phyloP scores from a whole-genome alignment of 139 green algal species.

The Chlorella ohadii region DNA sequence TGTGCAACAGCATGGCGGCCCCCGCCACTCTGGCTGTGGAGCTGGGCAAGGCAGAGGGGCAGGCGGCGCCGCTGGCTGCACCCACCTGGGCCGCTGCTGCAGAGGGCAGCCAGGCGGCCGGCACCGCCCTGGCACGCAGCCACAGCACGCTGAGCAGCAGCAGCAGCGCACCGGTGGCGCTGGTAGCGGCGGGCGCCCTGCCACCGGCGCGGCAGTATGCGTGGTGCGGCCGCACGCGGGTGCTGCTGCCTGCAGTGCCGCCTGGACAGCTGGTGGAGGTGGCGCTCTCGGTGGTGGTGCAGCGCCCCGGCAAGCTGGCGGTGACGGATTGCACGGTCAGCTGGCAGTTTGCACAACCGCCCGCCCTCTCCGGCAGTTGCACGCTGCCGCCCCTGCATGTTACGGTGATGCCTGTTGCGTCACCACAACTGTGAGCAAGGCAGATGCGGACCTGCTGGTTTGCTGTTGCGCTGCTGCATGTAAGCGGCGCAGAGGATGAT shows the following conservation, averaged over 20 bases:
- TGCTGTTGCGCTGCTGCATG: no score
- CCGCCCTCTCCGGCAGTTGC: conserved; percentile 5
- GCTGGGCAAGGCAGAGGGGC: conserved; percentile 3
- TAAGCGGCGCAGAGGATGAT: no score
- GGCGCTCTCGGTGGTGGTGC: conserved; percentile 51
- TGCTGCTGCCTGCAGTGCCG: conserved; percentile 34
- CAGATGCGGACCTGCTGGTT: no score
- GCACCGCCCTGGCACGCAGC: conserved; percentile 20
- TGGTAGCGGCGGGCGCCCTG: conserved; percentile 21
- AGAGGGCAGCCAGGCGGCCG: not conserved
- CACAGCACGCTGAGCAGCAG: not conserved
- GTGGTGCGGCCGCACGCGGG: conserved; percentile 54
- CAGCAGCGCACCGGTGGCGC: not conserved
- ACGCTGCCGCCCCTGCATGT: not conserved
- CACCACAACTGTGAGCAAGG: not conserved
- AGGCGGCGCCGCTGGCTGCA: not conserved
- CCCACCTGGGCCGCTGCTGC: not conserved
- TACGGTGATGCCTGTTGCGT: not conserved
- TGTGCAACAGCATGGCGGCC: conserved; percentile 65
- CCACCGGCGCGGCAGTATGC: conserved; percentile 43
- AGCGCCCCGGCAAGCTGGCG: conserved; percentile 37
- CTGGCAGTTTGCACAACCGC: conserved; percentile 12
- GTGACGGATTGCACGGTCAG: conserved; percentile 20
- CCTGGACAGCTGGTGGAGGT: conserved; percentile 44
- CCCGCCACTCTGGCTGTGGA: conserved; percentile 50